phyloP scores from a whole-genome alignment of 176 grass and related monocot genomes.

The Carex kokanica region DNA sequence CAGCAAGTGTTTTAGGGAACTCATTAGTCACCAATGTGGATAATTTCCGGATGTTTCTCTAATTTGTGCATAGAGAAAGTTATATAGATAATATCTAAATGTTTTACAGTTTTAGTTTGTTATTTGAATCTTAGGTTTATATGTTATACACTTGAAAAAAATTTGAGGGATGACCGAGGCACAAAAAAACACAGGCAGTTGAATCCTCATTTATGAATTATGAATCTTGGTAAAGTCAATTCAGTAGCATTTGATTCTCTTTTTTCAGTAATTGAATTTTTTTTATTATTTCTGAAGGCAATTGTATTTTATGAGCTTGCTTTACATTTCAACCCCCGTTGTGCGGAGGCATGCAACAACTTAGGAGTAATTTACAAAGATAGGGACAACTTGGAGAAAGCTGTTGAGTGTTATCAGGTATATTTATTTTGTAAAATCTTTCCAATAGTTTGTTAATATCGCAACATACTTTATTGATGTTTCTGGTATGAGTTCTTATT shows the following conservation, averaged over 20 bases:
- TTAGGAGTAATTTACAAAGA: conserved; percentile 99
- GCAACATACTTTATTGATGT: conserved; percentile 15
- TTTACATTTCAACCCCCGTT: conserved; percentile 94
- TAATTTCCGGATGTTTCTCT: neutral
- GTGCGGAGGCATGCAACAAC: conserved; percentile 96
- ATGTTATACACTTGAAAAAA: neutral
- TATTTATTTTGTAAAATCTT: conserved; percentile 27
- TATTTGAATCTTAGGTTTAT: neutral
- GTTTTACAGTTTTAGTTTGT: conserved; percentile 9
- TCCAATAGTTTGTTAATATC: conserved; percentile 2
- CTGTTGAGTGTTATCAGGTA: conserved; percentile 97
- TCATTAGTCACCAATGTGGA: neutral
- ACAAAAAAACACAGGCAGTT: neutral
- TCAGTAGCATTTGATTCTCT: neutral
- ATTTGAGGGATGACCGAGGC: neutral
- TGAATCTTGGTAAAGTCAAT: neutral
- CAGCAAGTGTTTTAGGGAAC: neutral
- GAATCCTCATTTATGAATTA: neutral
- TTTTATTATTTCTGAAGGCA: conserved; percentile 55
- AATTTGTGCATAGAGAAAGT: neutral
- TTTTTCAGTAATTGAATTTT: neutral
- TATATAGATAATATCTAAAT: neutral
- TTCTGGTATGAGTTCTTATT: neutral
- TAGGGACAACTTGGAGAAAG: conserved; percentile 98
- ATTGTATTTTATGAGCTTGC: conserved; percentile 99